These are phyloP conservation scores for Nakazawaea molendinolei DNA, from an alignment of 805 yeast genomes.

Conservation along the genomic window DNA sequence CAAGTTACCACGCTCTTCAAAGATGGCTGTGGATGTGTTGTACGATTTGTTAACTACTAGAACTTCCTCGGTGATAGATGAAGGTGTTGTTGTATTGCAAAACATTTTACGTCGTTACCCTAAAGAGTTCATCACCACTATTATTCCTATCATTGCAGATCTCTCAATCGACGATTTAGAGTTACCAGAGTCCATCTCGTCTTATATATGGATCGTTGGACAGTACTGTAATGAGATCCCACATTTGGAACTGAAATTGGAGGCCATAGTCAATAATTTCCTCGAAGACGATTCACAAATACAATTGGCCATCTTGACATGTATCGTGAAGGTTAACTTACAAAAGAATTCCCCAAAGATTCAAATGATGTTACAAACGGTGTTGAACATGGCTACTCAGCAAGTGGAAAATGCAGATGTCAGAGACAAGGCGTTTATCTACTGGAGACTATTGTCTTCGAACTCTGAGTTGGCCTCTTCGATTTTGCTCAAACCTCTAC, in stretches of 20 bases:
- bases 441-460: conserved; percentile 68
- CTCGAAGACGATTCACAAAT: conserved; percentile 52
- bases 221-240: conserved; percentile 61
- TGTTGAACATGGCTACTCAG: conserved; percentile 57
- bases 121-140: conserved; percentile 39
- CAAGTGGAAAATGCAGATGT: conserved; percentile 69
- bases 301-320: conserved; percentile 53
- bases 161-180: conserved; percentile 39
- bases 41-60: conserved; percentile 54
- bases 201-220: conserved; percentile 67
- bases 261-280: conserved; percentile 42
- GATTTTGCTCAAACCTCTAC: conserved; percentile 56
- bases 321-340: conserved; percentile 52
- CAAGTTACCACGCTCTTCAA: conserved; percentile 44
- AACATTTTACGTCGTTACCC: conserved; percentile 65
- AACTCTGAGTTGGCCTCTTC: conserved; percentile 38
- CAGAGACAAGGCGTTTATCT: conserved; percentile 72
- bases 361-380: conserved; percentile 44
- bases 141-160: conserved; percentile 46
- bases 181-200: conserved; percentile 45
- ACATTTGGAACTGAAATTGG: conserved; percentile 39
- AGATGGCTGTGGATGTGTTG: conserved; percentile 55
- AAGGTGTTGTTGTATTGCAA: conserved; percentile 54
- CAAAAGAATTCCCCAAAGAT: conserved; percentile 24
- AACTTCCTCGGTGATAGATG: conserved; percentile 55